Percentiles rank a stretch among this genome's conserved stretches.
Evolutionary conservation across 495 filamentous ascomycete species (phyloP).

Genomic region (Xylaria scruposa): DNA sequence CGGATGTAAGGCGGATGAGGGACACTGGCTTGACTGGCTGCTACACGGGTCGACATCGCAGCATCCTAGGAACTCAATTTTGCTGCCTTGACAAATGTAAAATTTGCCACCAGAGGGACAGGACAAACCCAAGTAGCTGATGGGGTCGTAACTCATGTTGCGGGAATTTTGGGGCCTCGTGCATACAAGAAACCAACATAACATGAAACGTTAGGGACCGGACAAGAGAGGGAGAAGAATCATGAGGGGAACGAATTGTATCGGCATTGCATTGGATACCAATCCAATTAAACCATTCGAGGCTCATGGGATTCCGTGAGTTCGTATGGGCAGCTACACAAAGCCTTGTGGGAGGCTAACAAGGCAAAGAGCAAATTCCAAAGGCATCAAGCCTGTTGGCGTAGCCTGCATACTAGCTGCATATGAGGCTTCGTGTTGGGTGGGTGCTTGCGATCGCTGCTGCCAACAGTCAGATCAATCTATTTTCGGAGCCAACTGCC

Average conservation of each 20-base stretch:
- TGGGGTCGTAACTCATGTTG: conserved; percentile 26
- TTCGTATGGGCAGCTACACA: neutral
- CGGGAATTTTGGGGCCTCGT: neutral
- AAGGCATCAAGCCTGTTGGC: neutral
- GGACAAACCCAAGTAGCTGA: conserved; percentile 35
- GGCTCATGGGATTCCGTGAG: neutral
- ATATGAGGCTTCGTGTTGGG: neutral
- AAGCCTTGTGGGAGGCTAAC: neutral
- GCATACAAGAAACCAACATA: neutral
- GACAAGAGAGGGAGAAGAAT: neutral
- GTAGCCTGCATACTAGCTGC: neutral
- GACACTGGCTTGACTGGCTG: conserved; percentile 37
- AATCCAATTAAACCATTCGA: neutral
- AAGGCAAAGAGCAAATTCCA: neutral
- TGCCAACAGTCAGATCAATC: neutral
- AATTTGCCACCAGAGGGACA: conserved; percentile 38
- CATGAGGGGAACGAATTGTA: neutral
- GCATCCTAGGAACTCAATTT: conserved; percentile 41
- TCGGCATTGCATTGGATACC: neutral
- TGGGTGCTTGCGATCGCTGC: neutral
- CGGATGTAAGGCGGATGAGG: conserved; percentile 27
- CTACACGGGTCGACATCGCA: conserved; percentile 44
- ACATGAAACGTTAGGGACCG: neutral
- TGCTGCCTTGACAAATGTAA: conserved; percentile 40
- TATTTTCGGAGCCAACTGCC: neutral